These are phyloP conservation scores for Helminthosporium solani DNA, from an alignment of 2,329 filamentous ascomycete species.

Conservation along the genomic window DNA sequence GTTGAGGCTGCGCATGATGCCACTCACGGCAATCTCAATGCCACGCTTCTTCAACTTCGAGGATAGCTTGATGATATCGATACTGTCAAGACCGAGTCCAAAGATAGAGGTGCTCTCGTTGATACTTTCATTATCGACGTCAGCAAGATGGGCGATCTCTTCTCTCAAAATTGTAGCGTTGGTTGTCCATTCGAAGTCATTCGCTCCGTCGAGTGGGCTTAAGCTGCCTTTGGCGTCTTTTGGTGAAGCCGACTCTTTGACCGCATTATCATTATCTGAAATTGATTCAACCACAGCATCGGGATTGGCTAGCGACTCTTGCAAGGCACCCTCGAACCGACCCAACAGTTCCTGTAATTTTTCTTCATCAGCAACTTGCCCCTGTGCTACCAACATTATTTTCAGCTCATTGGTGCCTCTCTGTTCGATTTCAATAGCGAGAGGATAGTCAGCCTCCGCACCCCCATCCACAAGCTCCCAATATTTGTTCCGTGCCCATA, in stretches of 20 bases:
- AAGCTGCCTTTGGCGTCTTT: neutral
- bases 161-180: conserved; percentile 56
- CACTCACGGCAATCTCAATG: conserved; percentile 67
- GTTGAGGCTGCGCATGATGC: conserved; percentile 71
- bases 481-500: conserved; percentile 36
- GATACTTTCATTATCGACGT: conserved; percentile 54
- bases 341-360: conserved; percentile 45
- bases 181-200: conserved; percentile 59
- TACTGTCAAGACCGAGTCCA: conserved; percentile 85
- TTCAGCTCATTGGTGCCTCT: conserved; percentile 50
- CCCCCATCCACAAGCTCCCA: conserved; percentile 55
- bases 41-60: conserved; percentile 65
- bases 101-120: conserved; percentile 66
- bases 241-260: neutral
- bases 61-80: conserved; percentile 83
- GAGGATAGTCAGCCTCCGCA: conserved; percentile 64
- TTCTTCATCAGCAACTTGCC: conserved; percentile 41
- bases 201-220: neutral
- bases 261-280: conserved; percentile 6
- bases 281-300: conserved; percentile 18
- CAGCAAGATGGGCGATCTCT: conserved; percentile 65
- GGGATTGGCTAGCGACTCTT: conserved; percentile 38
- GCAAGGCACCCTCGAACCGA: conserved; percentile 46
- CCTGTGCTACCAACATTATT: conserved; percentile 62
- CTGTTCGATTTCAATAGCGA: conserved; percentile 73